Conservation (phyloP, 306 rosid species). For the Trichosanthes cucumerina region DNA sequence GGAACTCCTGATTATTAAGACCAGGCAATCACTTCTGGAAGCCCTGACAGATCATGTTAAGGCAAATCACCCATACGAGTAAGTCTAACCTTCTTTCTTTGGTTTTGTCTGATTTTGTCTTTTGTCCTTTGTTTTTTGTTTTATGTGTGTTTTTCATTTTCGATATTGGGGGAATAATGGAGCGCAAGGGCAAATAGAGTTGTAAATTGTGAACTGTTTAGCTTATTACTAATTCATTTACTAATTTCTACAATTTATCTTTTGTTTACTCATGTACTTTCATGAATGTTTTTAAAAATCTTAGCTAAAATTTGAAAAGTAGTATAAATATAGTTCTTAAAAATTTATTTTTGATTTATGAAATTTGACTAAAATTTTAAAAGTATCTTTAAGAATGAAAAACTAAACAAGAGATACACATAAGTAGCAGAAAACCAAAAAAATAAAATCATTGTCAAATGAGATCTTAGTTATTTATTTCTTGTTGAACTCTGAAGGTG, state of each 20-base stretch:
- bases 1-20: slow-evolving; percentile 83
- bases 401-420: not conserved
- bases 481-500: not conserved
- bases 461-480: not conserved
- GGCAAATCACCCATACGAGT: slow-evolving; percentile 80
- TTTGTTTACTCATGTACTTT: not conserved
- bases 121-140: not conserved
- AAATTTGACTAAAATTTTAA: not conserved
- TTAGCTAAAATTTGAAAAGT: not conserved
- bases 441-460: not conserved
- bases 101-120: not conserved
- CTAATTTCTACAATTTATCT: not conserved
- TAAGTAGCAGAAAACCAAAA: not conserved
- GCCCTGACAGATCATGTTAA: slow-evolving; percentile 72
- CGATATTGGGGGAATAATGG: not conserved
- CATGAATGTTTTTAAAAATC: not conserved
- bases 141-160: not conserved
- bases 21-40: slow-evolving; percentile 83
- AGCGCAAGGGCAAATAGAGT: not conserved
- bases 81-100: slow-evolving; percentile 21
- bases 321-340: too few species aligned
- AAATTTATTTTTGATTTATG: not conserved
- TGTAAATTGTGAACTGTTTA: not conserved
- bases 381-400: not conserved
- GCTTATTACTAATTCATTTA: not conserved